Base-by-base conservation (phyloP, 106 monocot genomes). In the Allium fistulosum region DNA sequence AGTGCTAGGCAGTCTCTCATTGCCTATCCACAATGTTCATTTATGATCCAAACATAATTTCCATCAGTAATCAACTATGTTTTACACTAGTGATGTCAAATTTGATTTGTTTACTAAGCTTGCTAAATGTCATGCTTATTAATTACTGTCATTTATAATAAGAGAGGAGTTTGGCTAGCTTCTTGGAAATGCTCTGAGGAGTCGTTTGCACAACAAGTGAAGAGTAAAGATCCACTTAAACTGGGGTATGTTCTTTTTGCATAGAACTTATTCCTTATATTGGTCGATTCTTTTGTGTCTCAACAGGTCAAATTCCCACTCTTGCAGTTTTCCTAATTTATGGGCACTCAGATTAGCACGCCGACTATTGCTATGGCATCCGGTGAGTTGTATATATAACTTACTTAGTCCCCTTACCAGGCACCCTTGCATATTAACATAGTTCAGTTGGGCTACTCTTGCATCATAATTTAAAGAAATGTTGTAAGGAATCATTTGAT, bases 181-280 rank as follows among this genome's bases (percentile, higher is more conserved):
- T 84, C 84, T 53, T 85, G 84, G 90, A 90, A 90, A 77, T 94
- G 94, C 73, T 90, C 94, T 22, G 90, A 94, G 73, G 94, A 94
- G 63, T 94, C 78, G 9, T 94, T 94, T 76, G 70, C 80, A 14
- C 53, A 77, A 61, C 84, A 73, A 80, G 80, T 94, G 61, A 94
- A 87, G 76, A 82, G 69, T 67, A 84, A 82, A 70, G 94, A 94
- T 76, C 94, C 94, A 72, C 90, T 94, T 79, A 84, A 82, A 72
- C 66, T 87, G 57, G 94, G 94, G 90, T 94, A 37, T 69, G 84
- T 71, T 3, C 64, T 66, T 28, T 63, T 56, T 77, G 6, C 7
- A 37, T 71, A 17, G 11, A 66, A 9, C 26, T 75, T 28, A 28
- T 28, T 28, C 28, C 28, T 28, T 28, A 28, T 28, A 28, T 28